These are phyloP conservation scores for Rhynchosporium graminicola DNA, from an alignment of 2,329 filamentous ascomycete genomes.

Conservation along the genomic window DNA sequence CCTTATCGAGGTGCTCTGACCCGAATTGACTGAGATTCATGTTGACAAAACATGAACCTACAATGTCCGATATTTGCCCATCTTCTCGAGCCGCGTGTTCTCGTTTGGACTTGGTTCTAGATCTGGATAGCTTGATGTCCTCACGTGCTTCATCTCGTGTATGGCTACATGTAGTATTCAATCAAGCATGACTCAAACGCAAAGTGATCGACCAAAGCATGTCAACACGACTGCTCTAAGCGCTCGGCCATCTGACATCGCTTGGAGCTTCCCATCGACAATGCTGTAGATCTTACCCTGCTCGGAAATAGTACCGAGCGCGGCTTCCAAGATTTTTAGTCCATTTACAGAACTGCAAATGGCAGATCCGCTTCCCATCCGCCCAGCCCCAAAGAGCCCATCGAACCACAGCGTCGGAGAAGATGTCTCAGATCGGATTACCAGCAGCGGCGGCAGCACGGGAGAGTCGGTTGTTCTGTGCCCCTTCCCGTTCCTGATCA, in stretches of 20 bases:
- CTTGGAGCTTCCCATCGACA: conserved; percentile 6
- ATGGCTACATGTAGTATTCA: background rate
- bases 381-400: background rate
- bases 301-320: background rate
- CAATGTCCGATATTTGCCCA: background rate
- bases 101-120: background rate
- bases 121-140: background rate
- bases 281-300: background rate
- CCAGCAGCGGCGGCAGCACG: background rate
- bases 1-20: background rate
- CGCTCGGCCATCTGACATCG: conserved; percentile 12
- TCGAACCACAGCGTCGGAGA: conserved; percentile 4
- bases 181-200: background rate
- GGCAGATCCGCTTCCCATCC: conserved; percentile 9
- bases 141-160: background rate
- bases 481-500: conserved; percentile 13
- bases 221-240: conserved; percentile 14
- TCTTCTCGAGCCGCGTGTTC: background rate
- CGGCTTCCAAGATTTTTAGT: background rate
- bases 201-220: conserved; percentile 17
- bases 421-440: conserved; percentile 8
- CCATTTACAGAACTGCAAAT: background rate
- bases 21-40: background rate
- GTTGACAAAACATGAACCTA: background rate
- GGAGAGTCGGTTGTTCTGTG: too few relatives aligned